These are phyloP conservation scores for Kalaharituber pfeilii DNA, from an alignment of 2,329 filamentous ascomycete genomes.

Conservation along the genomic window DNA sequence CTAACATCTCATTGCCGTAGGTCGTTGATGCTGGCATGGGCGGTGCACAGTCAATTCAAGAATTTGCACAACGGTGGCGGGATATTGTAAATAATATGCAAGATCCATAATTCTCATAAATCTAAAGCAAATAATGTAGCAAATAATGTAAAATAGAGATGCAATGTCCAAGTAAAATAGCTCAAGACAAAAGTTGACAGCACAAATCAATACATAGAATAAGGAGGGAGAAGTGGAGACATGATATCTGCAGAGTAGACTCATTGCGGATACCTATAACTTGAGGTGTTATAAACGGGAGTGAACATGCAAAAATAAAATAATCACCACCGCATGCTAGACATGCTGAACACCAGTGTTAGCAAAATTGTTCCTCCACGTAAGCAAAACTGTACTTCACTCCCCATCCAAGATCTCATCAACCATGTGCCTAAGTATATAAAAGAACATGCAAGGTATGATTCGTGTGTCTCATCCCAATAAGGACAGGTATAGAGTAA, in stretches of 20 bases:
- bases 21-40: conserved; percentile 40
- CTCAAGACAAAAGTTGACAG: neutral
- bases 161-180: conserved; percentile 6
- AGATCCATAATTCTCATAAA: neutral
- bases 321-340: neutral
- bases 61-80: conserved; percentile 63
- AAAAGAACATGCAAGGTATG: too few relatives aligned
- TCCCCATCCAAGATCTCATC: neutral
- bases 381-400: neutral
- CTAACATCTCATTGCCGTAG: neutral
- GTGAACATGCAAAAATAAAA: conserved; percentile 2
- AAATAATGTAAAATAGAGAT: neutral
- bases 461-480: neutral
- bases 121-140: neutral
- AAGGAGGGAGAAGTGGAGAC: neutral
- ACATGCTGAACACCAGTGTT: neutral
- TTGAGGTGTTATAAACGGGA: neutral
- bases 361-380: neutral
- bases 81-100: conserved; percentile 34
- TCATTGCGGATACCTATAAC: neutral
- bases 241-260: neutral
- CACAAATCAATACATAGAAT: neutral
- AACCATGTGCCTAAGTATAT: neutral
- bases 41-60: conserved; percentile 58
- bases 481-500: neutral